phyloP scores from a whole-genome alignment of 2,329 filamentous ascomycete genomes.

The Elsinoe perseae region DNA sequence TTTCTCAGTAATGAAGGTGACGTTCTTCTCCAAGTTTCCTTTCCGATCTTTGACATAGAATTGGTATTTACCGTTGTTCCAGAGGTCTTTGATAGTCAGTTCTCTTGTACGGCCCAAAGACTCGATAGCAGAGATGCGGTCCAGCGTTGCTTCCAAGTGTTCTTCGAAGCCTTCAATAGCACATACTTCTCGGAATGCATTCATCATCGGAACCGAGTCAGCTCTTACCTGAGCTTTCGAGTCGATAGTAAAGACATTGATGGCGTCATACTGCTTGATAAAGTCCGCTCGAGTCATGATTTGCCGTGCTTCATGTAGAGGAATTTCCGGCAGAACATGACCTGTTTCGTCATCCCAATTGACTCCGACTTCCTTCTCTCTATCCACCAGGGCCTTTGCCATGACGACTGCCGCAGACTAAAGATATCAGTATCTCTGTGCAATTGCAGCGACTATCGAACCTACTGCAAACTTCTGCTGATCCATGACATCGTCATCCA shows the following conservation, averaged over 20 bases:
- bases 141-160: slow-evolving; percentile 71
- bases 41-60: slow-evolving; percentile 46
- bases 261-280: slow-evolving; percentile 81
- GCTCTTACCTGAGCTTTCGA: slow-evolving; percentile 79
- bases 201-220: slow-evolving; percentile 92
- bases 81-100: slow-evolving; percentile 88
- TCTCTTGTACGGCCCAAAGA: slow-evolving; percentile 88
- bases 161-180: slow-evolving; percentile 67
- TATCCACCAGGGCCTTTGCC: slow-evolving; percentile 81
- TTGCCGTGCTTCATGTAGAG: slow-evolving; percentile 74
- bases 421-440: not conserved
- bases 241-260: slow-evolving; percentile 94
- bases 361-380: slow-evolving; percentile 52
- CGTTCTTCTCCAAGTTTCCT: slow-evolving; percentile 40
- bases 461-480: slow-evolving; percentile 89
- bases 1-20: slow-evolving; percentile 39
- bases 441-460: slow-evolving; percentile 21
- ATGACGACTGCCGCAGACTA: slow-evolving; percentile 88
- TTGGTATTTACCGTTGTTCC: slow-evolving; percentile 72
- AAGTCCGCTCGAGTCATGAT: slow-evolving; percentile 97
- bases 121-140: slow-evolving; percentile 88
- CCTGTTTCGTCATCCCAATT: slow-evolving; percentile 60
- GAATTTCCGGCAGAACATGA: slow-evolving; percentile 71
- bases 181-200: slow-evolving; percentile 81
- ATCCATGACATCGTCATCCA: slow-evolving; percentile 98